phyloP scores from a whole-genome alignment of 23 red algal species.

The Cyanidioschyzon merolae region DNA sequence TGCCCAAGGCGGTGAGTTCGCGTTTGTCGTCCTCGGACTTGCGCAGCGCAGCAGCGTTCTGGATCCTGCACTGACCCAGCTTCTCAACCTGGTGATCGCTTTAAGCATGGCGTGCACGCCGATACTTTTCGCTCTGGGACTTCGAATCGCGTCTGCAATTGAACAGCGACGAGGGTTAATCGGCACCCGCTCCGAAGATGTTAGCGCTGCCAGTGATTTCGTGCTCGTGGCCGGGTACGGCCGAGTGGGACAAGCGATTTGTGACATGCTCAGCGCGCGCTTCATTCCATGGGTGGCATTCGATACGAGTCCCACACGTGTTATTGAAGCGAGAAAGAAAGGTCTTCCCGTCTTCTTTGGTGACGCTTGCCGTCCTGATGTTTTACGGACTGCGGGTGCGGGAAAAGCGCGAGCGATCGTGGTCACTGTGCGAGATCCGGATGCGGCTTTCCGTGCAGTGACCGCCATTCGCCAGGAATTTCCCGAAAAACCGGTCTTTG shows the following conservation, averaged over 20 bases:
- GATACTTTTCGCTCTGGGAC: constrained; percentile 48
- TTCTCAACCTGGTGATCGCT: constrained; percentile 75
- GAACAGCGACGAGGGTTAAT: constrained; percentile 79
- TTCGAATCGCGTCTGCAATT: constrained; percentile 41
- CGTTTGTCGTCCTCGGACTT: constrained; percentile 90
- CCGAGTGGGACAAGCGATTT: constrained; percentile 87
- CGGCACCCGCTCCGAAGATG: constrained; percentile 69
- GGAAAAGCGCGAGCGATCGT: constrained; percentile 75
- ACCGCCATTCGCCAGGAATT: constrained; percentile 69
- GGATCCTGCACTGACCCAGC: constrained; percentile 47
- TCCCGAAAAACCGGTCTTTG: constrained; percentile 66
- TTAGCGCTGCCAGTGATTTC: constrained; percentile 78
- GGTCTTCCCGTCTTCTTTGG: constrained; percentile 95
- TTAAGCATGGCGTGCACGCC: constrained; percentile 86
- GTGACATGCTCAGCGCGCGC: constrained; percentile 84
- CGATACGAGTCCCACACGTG: constrained; percentile 82
- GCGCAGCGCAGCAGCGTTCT: constrained; percentile 60
- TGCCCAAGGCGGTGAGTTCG: constrained; percentile 97
- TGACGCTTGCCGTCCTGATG: constrained; percentile 83
- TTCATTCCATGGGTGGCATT: constrained; percentile 91
- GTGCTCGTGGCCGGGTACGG: constrained; percentile 98
- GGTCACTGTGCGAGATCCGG: constrained; percentile 81
- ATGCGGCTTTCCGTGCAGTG: constrained; percentile 66
- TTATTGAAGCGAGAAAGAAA: constrained; percentile 74
- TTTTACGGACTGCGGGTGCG: constrained; percentile 71